These are phyloP conservation scores for Pterocarpus macrocarpus DNA, from an alignment of 306 rosid genomes.

Conservation along the genomic window DNA sequence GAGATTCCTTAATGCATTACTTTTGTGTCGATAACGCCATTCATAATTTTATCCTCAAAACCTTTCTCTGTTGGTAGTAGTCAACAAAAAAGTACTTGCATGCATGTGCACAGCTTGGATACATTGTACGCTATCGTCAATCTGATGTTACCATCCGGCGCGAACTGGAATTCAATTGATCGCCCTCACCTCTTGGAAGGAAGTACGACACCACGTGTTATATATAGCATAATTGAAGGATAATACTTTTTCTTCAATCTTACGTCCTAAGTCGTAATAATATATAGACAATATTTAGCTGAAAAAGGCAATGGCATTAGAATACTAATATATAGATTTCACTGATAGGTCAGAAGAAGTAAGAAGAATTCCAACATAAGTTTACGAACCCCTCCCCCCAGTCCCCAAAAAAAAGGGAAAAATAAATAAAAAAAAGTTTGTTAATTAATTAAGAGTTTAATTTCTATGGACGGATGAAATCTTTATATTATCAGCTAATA, in stretches of 20 bases:
- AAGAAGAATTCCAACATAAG: no score
- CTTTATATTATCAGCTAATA: no score
- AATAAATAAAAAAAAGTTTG: no score
- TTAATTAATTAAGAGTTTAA: no score
- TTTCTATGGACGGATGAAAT: no score
- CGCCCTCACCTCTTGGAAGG: constrained; percentile 8
- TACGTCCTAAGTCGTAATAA: neutral
- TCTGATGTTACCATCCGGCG: constrained; percentile 29
- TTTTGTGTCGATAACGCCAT: no score
- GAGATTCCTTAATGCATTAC: no score
- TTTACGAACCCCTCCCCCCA: no score
- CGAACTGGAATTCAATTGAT: neutral
- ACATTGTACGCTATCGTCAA: constrained; percentile 29
- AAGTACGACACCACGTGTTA: neutral
- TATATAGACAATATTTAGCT: neutral
- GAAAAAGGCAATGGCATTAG: neutral
- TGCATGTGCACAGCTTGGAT: neutral
- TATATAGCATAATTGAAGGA: constrained; percentile 3
- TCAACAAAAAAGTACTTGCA: neutral
- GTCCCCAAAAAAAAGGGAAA: no score
- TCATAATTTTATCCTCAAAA: neutral
- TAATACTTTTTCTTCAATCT: neutral
- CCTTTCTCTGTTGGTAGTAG: neutral
- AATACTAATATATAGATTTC: no score
- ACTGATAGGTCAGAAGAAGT: no score